Evolutionary conservation across 768 basidiomycete species (phyloP).

Genomic region (Phylloporus scabripes): DNA sequence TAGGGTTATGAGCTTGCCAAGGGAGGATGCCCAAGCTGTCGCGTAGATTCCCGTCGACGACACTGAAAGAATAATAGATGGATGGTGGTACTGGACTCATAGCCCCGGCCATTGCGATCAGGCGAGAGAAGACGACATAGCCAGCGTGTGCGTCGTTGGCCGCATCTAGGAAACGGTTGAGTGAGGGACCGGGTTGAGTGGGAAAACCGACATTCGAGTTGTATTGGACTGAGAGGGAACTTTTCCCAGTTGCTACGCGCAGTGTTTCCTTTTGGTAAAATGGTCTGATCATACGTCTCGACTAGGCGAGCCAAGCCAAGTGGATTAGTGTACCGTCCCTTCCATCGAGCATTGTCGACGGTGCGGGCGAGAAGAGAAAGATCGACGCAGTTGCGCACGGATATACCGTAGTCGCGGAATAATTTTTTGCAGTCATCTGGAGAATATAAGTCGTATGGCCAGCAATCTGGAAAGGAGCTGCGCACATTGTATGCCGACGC

Average conservation of each 20-base stretch:
- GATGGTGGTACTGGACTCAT: slow-evolving; percentile 30
- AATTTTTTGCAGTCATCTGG: slow-evolving; percentile 68
- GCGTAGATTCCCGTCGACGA: slow-evolving; percentile 41
- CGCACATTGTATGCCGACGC: slow-evolving; percentile 69
- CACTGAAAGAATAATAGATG: slow-evolving; percentile 55
- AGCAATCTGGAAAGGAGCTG: not conserved
- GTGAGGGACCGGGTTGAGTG: not conserved
- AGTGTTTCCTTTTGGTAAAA: slow-evolving; percentile 54
- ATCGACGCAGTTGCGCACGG: slow-evolving; percentile 55
- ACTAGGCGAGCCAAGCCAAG: slow-evolving; percentile 63
- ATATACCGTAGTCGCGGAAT: slow-evolving; percentile 39
- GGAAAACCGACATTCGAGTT: slow-evolving; percentile 54
- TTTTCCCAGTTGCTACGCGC: slow-evolving; percentile 68
- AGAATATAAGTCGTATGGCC: not conserved
- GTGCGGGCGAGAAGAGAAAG: slow-evolving; percentile 63
- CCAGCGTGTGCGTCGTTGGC: slow-evolving; percentile 69
- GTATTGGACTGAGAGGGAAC: slow-evolving; percentile 34
- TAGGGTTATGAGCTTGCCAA: slow-evolving; percentile 59
- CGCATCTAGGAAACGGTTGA: slow-evolving; percentile 45
- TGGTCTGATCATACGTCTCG: slow-evolving; percentile 51
- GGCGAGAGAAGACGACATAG: slow-evolving; percentile 44
- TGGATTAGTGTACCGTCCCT: slow-evolving; percentile 55
- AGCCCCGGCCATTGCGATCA: slow-evolving; percentile 39
- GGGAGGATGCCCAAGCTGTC: slow-evolving; percentile 30
- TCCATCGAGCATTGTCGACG: slow-evolving; percentile 68